These are phyloP conservation scores for Phtheirospermum japonicum DNA, from an alignment of 257 asterid species.

Conservation along the genomic window DNA sequence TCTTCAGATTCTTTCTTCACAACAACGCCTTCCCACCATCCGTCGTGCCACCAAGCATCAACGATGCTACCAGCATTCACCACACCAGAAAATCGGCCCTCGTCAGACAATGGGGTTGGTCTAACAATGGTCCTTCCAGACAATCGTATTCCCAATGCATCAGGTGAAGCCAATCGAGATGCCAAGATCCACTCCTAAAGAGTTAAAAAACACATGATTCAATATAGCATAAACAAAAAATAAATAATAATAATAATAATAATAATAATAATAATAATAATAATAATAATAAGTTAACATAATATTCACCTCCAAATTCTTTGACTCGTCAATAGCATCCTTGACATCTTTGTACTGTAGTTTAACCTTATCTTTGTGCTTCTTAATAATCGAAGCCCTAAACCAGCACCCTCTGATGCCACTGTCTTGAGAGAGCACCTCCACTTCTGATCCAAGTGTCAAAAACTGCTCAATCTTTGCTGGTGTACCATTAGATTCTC, in stretches of 20 bases:
- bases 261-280: neutral
- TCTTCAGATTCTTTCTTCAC: constrained; percentile 50
- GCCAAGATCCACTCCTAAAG: constrained; percentile 78
- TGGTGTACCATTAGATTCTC: constrained; percentile 22
- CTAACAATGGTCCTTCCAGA: constrained; percentile 63
- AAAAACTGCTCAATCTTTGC: constrained; percentile 28
- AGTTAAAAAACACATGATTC: constrained; percentile 11
- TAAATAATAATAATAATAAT: neutral
- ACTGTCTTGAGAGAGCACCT: constrained; percentile 83
- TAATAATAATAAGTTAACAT: neutral
- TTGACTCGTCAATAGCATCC: constrained; percentile 71
- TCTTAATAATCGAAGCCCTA: constrained; percentile 67
- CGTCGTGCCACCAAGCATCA: constrained; percentile 87
- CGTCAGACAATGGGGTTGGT: constrained; percentile 37
- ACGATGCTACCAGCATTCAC: constrained; percentile 55
- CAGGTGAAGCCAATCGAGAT: constrained; percentile 54
- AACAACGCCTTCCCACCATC: constrained; percentile 96
- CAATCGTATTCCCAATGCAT: constrained; percentile 49
- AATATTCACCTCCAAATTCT: constrained; percentile 59
- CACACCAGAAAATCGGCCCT: constrained; percentile 26
- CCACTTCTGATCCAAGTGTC: constrained; percentile 63
- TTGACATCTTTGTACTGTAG: constrained; percentile 62
- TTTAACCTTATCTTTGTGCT: constrained; percentile 67
- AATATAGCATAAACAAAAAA: neutral
- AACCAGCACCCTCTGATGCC: constrained; percentile 95